Percentiles rank a stretch among this genome's conserved stretches.
phyloP scores from a whole-genome alignment of 75 land plant species.

The Pinus tabuliformis region DNA sequence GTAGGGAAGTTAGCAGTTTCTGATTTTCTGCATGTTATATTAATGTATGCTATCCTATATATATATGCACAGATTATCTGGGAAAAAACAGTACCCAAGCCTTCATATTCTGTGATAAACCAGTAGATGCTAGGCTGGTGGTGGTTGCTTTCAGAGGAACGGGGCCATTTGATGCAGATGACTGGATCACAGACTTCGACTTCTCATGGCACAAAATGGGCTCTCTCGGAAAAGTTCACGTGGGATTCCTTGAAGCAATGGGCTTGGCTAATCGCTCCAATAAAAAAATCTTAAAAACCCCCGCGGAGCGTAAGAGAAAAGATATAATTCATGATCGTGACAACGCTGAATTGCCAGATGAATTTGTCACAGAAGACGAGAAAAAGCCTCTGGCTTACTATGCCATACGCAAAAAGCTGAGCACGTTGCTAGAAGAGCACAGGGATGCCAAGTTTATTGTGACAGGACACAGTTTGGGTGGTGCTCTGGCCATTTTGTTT shows the following conservation, averaged over 20 bases:
- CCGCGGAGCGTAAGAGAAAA: no score
- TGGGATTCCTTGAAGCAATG: constrained; percentile 61
- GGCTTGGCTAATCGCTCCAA: constrained; percentile 27
- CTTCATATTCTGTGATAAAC: constrained; percentile 63
- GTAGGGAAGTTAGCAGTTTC: no score
- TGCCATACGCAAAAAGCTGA: constrained; percentile 26
- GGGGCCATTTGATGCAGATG: constrained; percentile 60
- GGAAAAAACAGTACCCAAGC: constrained; percentile 45
- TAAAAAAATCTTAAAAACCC: no score
- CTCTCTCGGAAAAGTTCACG: constrained; percentile 34
- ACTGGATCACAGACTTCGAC: constrained; percentile 77
- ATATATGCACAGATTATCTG: constrained; percentile 39
- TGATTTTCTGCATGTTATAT: no score
- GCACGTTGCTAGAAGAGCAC: constrained; percentile 20
- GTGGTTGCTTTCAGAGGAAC: constrained; percentile 47
- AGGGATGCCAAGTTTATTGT: constrained; percentile 39
- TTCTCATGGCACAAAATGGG: constrained; percentile 54
- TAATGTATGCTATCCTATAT: background rate
- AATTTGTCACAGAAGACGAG: background rate
- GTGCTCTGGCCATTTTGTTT: constrained; percentile 63
- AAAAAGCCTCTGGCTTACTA: constrained; percentile 33
- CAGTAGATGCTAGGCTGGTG: constrained; percentile 30
- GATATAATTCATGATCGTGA: no score
- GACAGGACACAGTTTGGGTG: constrained; percentile 79
- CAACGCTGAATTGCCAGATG: constrained; percentile 4